phyloP scores from a whole-genome alignment of 768 basidiomycete species.

The Daedaleopsis nitida region DNA sequence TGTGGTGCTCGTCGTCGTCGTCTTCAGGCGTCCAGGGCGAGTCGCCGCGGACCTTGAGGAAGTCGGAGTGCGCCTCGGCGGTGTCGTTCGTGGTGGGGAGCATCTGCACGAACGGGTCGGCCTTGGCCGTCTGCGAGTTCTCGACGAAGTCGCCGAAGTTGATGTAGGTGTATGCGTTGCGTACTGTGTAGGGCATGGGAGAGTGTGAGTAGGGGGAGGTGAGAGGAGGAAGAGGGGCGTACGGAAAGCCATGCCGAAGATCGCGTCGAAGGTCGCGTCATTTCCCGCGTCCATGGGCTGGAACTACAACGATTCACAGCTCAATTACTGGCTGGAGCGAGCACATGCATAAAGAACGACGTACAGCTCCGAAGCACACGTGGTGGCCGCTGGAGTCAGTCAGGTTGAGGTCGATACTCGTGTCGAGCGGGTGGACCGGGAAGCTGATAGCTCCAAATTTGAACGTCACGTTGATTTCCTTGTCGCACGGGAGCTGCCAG shows the following conservation, averaged over 20 bases:
- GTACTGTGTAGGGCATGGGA: slow-evolving; percentile 42
- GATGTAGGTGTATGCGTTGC: slow-evolving; percentile 65
- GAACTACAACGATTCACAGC: slow-evolving; percentile 45
- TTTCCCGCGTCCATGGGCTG: slow-evolving; percentile 61
- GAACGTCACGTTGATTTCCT: slow-evolving; percentile 67
- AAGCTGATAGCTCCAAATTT: slow-evolving; percentile 56
- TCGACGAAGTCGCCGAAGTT: slow-evolving; percentile 66
- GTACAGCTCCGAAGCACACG: slow-evolving; percentile 47
- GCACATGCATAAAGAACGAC: slow-evolving; percentile 14
- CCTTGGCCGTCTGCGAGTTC: slow-evolving; percentile 36
- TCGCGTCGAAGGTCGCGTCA: slow-evolving; percentile 58
- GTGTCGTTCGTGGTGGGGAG: slow-evolving; percentile 55
- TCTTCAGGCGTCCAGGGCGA: slow-evolving; percentile 43
- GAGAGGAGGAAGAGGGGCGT: slow-evolving; percentile 28
- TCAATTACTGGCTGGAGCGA: not conserved
- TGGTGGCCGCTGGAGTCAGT: slow-evolving; percentile 27
- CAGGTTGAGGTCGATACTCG: slow-evolving; percentile 33
- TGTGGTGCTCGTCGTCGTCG: not conserved
- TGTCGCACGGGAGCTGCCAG: slow-evolving; percentile 66
- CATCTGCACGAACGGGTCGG: slow-evolving; percentile 63
- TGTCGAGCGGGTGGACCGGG: slow-evolving; percentile 70
- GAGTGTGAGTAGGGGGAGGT: not conserved
- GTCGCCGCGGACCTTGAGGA: slow-evolving; percentile 32
- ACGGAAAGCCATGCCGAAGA: slow-evolving; percentile 77
- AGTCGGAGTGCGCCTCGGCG: slow-evolving; percentile 38